These are phyloP conservation scores for Starmerella ratchasimensis DNA, from an alignment of 805 yeast genomes.

Conservation along the genomic window DNA sequence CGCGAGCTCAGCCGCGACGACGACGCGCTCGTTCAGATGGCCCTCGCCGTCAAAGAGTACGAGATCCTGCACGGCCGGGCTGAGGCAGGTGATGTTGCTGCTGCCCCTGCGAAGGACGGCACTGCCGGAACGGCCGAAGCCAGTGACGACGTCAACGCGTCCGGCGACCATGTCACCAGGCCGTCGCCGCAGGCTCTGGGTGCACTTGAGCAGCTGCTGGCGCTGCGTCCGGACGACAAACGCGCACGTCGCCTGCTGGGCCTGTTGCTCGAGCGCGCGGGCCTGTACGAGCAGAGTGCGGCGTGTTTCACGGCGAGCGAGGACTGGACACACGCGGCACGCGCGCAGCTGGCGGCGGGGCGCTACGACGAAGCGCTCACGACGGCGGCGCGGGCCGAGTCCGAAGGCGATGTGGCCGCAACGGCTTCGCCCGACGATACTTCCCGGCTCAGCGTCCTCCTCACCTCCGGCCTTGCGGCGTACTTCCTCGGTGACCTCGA, in stretches of 20 bases:
- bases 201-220: conserved; percentile 42
- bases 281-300: conserved; percentile 43
- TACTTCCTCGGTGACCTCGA: conserved; percentile 54
- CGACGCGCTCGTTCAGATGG: conserved; percentile 51
- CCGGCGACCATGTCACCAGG: too few species aligned
- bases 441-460: conserved; percentile 39
- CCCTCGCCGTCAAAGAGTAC: conserved; percentile 46
- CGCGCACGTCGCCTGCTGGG: conserved; percentile 24
- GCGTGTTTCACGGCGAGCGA: conserved; percentile 8
- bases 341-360: conserved; percentile 51
- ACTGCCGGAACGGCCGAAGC: too few species aligned
- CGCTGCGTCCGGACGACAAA: conserved; percentile 27
- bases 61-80: conserved; percentile 1
- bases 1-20: conserved; percentile 58
- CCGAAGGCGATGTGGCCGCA: too few species aligned
- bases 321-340: conserved; percentile 39
- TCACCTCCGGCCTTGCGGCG: conserved; percentile 57
- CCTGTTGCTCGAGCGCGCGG: conserved; percentile 48
- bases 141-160: too few species aligned
- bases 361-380: conserved; percentile 48
- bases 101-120: not conserved
- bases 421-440: conserved; percentile 1
- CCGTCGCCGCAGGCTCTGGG: conserved; percentile 19
- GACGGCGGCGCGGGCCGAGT: conserved; percentile 23
- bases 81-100: too few species aligned